Evolutionary conservation across 305 asterid genomes (phyloP), one percentile per base, ranked within the genome.

Genomic region (Galium porrigens): DNA sequence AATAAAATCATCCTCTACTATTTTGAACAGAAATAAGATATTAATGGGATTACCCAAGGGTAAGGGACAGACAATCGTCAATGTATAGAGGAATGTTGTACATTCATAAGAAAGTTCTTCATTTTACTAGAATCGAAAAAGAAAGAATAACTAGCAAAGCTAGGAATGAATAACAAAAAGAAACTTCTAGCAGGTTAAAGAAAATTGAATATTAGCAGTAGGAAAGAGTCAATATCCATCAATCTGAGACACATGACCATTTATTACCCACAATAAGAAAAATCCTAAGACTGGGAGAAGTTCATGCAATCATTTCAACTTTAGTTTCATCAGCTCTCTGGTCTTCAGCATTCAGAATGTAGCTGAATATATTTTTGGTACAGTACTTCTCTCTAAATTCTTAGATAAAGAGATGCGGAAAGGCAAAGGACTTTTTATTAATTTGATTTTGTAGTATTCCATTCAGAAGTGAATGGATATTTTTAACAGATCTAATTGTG

Each of bases 401-500:
- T 42, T n/a, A 25, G 2, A 10, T 44, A 63, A 63, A 30, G 66
- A 5, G 11, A 36, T 5, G 32, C 7, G 39, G 27, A 62, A 25
- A 62, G 55, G 29, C 9, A 42, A 62, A 10, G 3, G 20, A 32
- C 41, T 25, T 46, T n/a, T 6, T n/a, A 29, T 17, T 54, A n/a
- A 63, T 42, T 42, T 42, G 49, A 42, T 3, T 25, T 3, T 29
- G 18, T 15, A 5, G 44, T 20, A 37, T 37, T 41, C 65, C n/a
- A 39, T 39, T n/a, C 63, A n/a, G 44, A 58, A 58, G 46, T 14
- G 18, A 58, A 32, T 58, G 44, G 46, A 32, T 58, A 5, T n/a
- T n/a, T 22, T 32, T 33, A 32, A 10, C 4, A 15, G 32, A 34
- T 36, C 55, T 30, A 33, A 6, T 12, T 44, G 39, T 44, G n/a